Percentiles rank a stretch among this genome's conserved stretches.
Conservation (phyloP, 345 rosid genomes). For the Orychophragmus violaceus region DNA sequence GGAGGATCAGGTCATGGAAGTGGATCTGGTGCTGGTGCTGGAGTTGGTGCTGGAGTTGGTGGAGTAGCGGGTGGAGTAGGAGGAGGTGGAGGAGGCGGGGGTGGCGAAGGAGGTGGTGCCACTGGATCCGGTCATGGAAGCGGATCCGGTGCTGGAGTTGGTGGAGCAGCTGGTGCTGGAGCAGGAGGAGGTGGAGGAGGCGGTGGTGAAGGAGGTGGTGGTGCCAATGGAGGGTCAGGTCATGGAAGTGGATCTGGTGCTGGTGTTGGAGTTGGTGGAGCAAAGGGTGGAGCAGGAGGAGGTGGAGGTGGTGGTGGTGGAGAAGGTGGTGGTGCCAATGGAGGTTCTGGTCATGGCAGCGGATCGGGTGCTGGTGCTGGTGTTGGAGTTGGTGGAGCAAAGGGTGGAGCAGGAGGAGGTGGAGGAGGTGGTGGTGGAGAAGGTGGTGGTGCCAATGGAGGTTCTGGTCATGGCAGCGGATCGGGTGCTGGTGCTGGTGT, state of each 20-base stretch:
- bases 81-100: conserved; percentile 22
- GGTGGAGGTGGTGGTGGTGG: conserved; percentile 24
- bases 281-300: conserved; percentile 8
- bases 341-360: conserved; percentile 15
- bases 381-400: background rate
- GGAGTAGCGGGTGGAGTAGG: conserved; percentile 20
- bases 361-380: conserved; percentile 20
- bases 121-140: conserved; percentile 7
- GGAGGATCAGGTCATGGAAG: conserved; percentile 23
- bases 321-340: conserved; percentile 19
- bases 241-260: conserved; percentile 19
- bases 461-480: conserved; percentile 19
- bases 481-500: conserved; percentile 9
- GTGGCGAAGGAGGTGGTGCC: conserved; percentile 20
- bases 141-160: conserved; percentile 15
- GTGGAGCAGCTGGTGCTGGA: background rate
- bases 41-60: conserved; percentile 11
- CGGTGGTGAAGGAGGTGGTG: conserved; percentile 10
- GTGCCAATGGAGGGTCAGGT: conserved; percentile 1
- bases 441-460: conserved; percentile 5
- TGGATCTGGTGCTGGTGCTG: conserved; percentile 15
- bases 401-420: background rate
- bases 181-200: conserved; percentile 6
- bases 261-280: conserved; percentile 14
- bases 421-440: conserved; percentile 22